Evolutionary conservation across 805 yeast species (phyloP).

Genomic region (Kluyveromyces lactis): DNA sequence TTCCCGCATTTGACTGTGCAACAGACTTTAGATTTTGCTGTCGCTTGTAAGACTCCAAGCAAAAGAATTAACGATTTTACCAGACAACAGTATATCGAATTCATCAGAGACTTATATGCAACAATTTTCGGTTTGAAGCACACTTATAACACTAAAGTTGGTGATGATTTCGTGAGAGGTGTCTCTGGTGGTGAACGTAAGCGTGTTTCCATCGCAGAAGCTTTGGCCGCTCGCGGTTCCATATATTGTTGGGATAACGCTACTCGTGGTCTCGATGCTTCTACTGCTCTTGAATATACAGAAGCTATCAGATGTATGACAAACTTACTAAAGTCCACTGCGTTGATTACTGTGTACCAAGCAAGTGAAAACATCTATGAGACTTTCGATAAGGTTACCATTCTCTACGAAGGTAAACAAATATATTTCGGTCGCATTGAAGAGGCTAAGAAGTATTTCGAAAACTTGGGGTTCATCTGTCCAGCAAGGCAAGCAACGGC

Average conservation of each 20-base stretch:
- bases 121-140: constrained; percentile 47
- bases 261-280: constrained; percentile 70
- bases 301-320: constrained; percentile 51
- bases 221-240: constrained; percentile 48
- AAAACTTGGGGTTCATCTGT: constrained; percentile 47
- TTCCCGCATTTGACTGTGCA: constrained; percentile 72
- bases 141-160: constrained; percentile 46
- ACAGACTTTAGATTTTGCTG: constrained; percentile 63
- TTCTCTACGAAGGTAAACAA: constrained; percentile 46
- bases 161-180: constrained; percentile 51
- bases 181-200: constrained; percentile 74
- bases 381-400: constrained; percentile 45
- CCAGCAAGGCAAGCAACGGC: constrained; percentile 54
- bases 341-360: constrained; percentile 54
- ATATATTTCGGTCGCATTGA: constrained; percentile 46
- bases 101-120: constrained; percentile 31
- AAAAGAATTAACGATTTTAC: constrained; percentile 40
- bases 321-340: constrained; percentile 39
- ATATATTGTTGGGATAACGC: constrained; percentile 65
- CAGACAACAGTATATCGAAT: constrained; percentile 40
- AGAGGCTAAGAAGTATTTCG: constrained; percentile 44
- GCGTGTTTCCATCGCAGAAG: constrained; percentile 68
- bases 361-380: constrained; percentile 51
- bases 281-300: constrained; percentile 63
- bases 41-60: constrained; percentile 59